These are phyloP conservation scores for Mycosarcoma mackinlayi DNA, from an alignment of 1,284 basidiomycete genomes.

Conservation along the genomic window DNA sequence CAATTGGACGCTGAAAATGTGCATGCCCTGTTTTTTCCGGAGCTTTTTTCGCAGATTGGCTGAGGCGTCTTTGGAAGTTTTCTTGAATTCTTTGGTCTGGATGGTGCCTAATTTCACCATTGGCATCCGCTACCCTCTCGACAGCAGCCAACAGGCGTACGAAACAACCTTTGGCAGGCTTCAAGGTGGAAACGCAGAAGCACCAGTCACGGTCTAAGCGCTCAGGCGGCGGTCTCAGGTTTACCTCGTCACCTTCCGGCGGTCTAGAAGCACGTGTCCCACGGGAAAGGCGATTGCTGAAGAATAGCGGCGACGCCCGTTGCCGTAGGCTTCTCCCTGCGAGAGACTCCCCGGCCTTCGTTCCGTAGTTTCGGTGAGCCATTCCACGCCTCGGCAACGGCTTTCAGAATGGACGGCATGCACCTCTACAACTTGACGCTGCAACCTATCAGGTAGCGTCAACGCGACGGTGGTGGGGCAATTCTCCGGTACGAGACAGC, in stretches of 20 bases:
- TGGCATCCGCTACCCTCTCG: not conserved
- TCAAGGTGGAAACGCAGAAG: no score
- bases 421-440: constrained; percentile 66
- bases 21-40: constrained; percentile 23
- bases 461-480: constrained; percentile 64
- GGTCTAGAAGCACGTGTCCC: not conserved
- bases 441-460: constrained; percentile 57
- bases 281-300: not conserved
- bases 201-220: not conserved
- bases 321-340: no score
- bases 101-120: not conserved
- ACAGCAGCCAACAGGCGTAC: not conserved
- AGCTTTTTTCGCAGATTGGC: constrained; percentile 16
- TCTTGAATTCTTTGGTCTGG: not conserved
- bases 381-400: not conserved
- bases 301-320: no score
- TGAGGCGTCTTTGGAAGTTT: constrained; percentile 9
- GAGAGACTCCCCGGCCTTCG: not conserved
- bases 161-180: no score
- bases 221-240: not conserved
- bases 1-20: no score
- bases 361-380: no score
- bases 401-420: constrained; percentile 50
- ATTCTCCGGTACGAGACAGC: constrained; percentile 64
- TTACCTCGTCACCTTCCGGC: not conserved